A percentile compares a stretch with the other conserved stretches of the same genome.
Evolutionary conservation across 352 stramenopile species (phyloP).

Genomic region (Pythium brassicae): DNA sequence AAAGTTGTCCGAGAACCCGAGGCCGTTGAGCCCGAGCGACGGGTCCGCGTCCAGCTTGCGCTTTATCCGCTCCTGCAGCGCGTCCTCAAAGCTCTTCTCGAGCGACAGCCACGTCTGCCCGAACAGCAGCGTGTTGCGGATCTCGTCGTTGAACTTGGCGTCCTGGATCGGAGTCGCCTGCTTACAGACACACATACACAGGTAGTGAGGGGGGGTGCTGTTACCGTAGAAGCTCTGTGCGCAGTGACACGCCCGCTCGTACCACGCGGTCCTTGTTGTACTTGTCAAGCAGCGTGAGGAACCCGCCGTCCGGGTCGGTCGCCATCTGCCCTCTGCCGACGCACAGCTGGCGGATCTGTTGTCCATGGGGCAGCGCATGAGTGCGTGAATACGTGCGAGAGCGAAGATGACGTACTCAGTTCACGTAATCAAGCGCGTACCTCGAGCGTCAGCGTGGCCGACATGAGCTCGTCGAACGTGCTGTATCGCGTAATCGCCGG

Average conservation of each 20-base stretch:
- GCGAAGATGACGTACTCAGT: no score
- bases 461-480: slow-evolving; percentile 90
- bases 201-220: no score
- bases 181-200: slow-evolving; percentile 1
- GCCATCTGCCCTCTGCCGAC: slow-evolving; percentile 83
- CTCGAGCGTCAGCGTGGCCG: slow-evolving; percentile 81
- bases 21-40: slow-evolving; percentile 31
- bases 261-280: slow-evolving; percentile 78
- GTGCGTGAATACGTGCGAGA: background rate
- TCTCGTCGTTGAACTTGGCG: slow-evolving; percentile 70
- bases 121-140: slow-evolving; percentile 84
- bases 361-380: slow-evolving; percentile 3
- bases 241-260: slow-evolving; percentile 7
- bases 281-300: slow-evolving; percentile 78
- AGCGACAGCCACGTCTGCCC: slow-evolving; percentile 86
- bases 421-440: slow-evolving; percentile 24
- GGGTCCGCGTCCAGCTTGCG: slow-evolving; percentile 60
- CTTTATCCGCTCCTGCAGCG: slow-evolving; percentile 81
- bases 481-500: slow-evolving; percentile 84
- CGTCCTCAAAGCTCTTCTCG: slow-evolving; percentile 88
- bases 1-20: slow-evolving; percentile 67
- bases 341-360: slow-evolving; percentile 70
- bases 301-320: slow-evolving; percentile 77
- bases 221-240: no score
- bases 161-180: slow-evolving; percentile 36